Conservation (phyloP, 2,329 filamentous ascomycete species). For the Phialophora macrospora region DNA sequence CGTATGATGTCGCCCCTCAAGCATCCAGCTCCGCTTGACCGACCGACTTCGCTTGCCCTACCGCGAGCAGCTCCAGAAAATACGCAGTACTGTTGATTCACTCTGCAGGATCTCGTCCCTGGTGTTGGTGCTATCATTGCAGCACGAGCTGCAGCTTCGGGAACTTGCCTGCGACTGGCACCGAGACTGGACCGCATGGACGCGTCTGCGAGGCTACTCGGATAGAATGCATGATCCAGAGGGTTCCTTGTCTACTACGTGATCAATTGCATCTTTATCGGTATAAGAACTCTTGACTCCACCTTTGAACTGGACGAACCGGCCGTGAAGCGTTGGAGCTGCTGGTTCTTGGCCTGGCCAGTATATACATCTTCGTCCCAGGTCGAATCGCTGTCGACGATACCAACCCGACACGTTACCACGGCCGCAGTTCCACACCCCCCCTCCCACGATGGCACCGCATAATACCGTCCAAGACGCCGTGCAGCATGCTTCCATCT, state of each 20-base stretch:
- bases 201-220: not conserved
- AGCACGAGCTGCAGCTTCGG: slow-evolving; percentile 2
- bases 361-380: not conserved
- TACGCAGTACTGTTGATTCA: not conserved
- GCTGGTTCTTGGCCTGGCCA: not conserved
- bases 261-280: not conserved
- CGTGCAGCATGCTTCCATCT: slow-evolving; percentile 64
- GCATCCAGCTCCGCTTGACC: slow-evolving; percentile 14
- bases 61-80: not conserved
- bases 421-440: not conserved
- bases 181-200: slow-evolving; percentile 1
- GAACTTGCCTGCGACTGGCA: not conserved
- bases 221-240: slow-evolving; percentile 11
- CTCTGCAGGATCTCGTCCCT: not conserved
- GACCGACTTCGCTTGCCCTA: slow-evolving; percentile 5
- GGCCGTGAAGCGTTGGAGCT: not conserved
- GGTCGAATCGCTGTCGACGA: not conserved
- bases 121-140: not conserved
- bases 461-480: slow-evolving; percentile 51
- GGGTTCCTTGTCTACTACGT: not conserved
- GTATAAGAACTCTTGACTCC: not conserved
- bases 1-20: slow-evolving; percentile 1
- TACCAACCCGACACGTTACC: not conserved
- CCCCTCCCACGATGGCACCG: slow-evolving; percentile 21
- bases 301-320: not conserved